Conservation (phyloP, 192 early-diverging fungal species). For the Tieghemiomyces parasiticus region DNA sequence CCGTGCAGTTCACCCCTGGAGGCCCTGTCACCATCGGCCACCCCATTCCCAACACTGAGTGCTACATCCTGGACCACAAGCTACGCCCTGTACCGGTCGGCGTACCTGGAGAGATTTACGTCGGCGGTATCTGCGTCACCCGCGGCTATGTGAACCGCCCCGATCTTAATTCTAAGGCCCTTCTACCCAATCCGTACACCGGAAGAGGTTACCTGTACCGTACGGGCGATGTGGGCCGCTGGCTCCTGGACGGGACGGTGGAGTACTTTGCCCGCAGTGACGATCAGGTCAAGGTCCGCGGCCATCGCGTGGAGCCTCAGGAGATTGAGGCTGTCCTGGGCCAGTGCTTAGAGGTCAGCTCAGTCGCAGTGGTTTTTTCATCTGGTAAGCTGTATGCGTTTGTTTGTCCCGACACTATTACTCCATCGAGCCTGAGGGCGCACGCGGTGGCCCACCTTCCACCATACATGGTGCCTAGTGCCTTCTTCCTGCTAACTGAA, state of each 20-base stretch:
- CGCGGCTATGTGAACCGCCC: slow-evolving; percentile 1
- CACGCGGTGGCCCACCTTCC: neutral
- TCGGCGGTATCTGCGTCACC: slow-evolving; percentile 10
- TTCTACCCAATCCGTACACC: neutral
- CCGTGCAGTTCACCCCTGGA: neutral
- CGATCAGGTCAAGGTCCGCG: slow-evolving; percentile 1
- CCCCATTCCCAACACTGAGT: slow-evolving; percentile 13
- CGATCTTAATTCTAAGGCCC: neutral
- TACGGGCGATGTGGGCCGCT: slow-evolving; percentile 2
- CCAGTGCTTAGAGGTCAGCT: neutral
- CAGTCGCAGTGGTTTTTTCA: neutral
- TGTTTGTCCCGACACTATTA: neutral
- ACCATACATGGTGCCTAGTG: neutral
- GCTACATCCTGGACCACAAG: slow-evolving; percentile 18
- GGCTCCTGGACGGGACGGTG: neutral
- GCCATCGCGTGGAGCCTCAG: neutral
- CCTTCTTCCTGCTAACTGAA: neutral
- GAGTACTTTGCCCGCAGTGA: neutral
- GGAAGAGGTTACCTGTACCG: neutral
- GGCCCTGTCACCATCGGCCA: slow-evolving; percentile 15
- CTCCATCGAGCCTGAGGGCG: neutral
- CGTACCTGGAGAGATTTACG: slow-evolving; percentile 18
- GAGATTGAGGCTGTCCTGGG: slow-evolving; percentile 5
- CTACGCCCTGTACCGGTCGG: slow-evolving; percentile 16
- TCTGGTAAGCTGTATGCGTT: neutral